These are phyloP conservation scores for Centaurea solstitialis DNA, from an alignment of 129 eudicot species.

Conservation along the genomic window DNA sequence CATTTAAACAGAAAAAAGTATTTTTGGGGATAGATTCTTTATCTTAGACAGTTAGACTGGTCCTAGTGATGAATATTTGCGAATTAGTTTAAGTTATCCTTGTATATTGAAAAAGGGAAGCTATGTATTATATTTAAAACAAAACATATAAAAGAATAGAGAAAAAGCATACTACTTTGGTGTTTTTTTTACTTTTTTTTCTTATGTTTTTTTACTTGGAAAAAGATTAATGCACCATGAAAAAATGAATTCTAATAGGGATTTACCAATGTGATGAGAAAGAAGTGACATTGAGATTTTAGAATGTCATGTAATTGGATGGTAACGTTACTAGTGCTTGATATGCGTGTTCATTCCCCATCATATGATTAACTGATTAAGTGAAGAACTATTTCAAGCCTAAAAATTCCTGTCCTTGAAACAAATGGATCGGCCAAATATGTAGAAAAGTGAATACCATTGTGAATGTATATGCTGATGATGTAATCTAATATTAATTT, in stretches of 20 bases:
- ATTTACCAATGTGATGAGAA: background rate
- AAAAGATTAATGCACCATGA: background rate
- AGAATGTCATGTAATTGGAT: slow-evolving; percentile 4
- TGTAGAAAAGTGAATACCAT: slow-evolving; percentile 4
- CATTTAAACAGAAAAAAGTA: background rate
- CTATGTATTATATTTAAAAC: background rate
- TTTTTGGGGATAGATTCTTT: slow-evolving; percentile 8
- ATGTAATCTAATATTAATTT: background rate
- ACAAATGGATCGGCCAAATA: background rate
- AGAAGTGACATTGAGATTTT: background rate
- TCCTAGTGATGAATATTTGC: background rate
- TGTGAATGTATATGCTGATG: slow-evolving; percentile 13
- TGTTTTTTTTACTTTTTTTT: background rate
- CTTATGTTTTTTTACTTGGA: no score
- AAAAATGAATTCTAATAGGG: background rate
- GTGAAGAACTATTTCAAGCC: background rate
- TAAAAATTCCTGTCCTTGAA: background rate
- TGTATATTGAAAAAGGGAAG: background rate
- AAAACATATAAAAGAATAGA: background rate
- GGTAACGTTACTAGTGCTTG: background rate
- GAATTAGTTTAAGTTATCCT: background rate
- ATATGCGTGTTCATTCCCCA: background rate
- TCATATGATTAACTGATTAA: background rate
- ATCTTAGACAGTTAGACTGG: background rate
- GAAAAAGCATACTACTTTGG: background rate